Percentiles rank a stretch among this genome's conserved stretches.
These are phyloP conservation scores for Trametes villosa DNA, from an alignment of 768 basidiomycete genomes.

Conservation along the genomic window DNA sequence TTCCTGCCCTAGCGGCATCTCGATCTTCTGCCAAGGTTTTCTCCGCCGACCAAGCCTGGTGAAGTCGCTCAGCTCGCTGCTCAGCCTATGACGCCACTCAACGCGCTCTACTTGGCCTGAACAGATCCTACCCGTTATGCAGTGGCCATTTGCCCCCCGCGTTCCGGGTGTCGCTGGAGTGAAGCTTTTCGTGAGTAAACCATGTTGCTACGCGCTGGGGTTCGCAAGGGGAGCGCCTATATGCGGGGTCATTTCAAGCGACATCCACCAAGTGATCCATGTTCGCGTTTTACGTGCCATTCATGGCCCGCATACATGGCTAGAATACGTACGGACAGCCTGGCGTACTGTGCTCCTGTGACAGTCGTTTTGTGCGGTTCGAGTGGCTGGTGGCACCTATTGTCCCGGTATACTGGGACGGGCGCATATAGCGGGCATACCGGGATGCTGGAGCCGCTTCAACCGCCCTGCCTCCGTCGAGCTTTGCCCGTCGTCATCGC, in stretches of 20 bases:
- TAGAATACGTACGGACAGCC: too few relatives aligned
- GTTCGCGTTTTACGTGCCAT: too few relatives aligned
- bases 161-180: slow-evolving; percentile 17
- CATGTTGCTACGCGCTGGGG: background rate
- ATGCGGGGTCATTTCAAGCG: background rate
- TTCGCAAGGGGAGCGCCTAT: too few relatives aligned
- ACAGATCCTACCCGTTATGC: slow-evolving; percentile 10
- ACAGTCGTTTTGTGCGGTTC: too few relatives aligned
- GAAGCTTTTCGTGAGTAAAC: slow-evolving; percentile 26
- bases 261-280: background rate
- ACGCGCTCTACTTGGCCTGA: background rate
- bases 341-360: too few relatives aligned
- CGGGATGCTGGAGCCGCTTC: too few relatives aligned
- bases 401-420: too few relatives aligned
- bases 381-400: too few relatives aligned
- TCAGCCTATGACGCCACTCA: slow-evolving; percentile 8
- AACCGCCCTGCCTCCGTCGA: too few relatives aligned
- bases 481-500: too few relatives aligned
- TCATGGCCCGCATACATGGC: too few relatives aligned
- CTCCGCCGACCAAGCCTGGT: slow-evolving; percentile 14
- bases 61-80: background rate
- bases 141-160: slow-evolving; percentile 9
- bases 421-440: too few relatives aligned
- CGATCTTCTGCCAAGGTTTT: slow-evolving; percentile 26
- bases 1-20: slow-evolving; percentile 51